Base-by-base conservation (phyloP, 345 rosid species). In the Aquilaria malaccensis region DNA sequence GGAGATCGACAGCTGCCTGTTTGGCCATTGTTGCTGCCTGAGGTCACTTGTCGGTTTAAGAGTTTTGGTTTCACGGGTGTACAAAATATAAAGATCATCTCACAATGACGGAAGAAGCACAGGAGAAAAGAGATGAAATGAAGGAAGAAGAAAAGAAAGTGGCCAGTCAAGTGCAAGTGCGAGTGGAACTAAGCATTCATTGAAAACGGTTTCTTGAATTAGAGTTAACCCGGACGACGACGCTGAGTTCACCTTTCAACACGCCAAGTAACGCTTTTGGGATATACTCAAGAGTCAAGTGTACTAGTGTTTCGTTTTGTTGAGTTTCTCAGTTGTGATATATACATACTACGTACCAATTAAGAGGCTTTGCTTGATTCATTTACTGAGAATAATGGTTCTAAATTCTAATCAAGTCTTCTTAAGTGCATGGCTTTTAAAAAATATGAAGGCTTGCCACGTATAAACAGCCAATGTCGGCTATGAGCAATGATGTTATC, bases 1-100 rank as follows among this genome's bases (percentile, higher is more conserved):
- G 81, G 81, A 82, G 98, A 74, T 70, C 87, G n/a, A 58, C 86
- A 6, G 61, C 78, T 29, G 61, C 77, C 33, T 63, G 79, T 68
- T 58, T 74, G 11, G 71, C 86, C 30, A 47, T 72, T 30, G 37
- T 83, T 37, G 52, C 79, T 31, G 48, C 60, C 49, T 78, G 73
- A 77, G 22, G 22, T 22, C 22, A 22, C 65, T 37, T 46, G 33
- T 37, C 5, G 3, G 0, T 30, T 11, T n/a, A 46, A 15, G 50
- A 58, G 58, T 48, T 43, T 64, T 22, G 22, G 22, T 22, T 22
- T 22, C 22, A 22, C 9, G 49, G 61, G 46, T 54, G 70, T 58
- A 65, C 51, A 68, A 60, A 51, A 48, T 33, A 52, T 22, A 0
- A 22, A 22, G 48, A 13, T 52, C 29, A 52, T 60, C 14, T 53